Percentiles rank a stretch among this genome's conserved stretches.
Conservation (phyloP, 2,329 filamentous ascomycete species). For the Spiromastix sp. region DNA sequence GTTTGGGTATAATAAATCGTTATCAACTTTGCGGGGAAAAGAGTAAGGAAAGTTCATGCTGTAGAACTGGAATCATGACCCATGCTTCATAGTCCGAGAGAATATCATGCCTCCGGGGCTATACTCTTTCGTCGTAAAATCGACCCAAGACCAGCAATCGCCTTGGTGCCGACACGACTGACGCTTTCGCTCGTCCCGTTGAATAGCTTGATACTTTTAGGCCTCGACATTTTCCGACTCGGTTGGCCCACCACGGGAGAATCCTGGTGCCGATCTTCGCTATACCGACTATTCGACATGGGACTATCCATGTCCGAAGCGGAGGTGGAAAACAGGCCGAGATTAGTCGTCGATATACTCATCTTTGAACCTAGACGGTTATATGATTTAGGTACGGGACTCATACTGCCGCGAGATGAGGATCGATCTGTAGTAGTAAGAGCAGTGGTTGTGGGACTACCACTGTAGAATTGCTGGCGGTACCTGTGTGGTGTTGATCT, state of each 20-base stretch:
- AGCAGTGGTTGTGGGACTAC: too few relatives aligned
- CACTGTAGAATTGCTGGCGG: constrained; percentile 3
- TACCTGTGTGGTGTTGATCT: constrained; percentile 8
- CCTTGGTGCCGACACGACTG: constrained; percentile 10
- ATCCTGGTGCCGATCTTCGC: constrained; percentile 1
- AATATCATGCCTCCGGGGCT: too few relatives aligned
- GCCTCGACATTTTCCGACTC: constrained; percentile 3
- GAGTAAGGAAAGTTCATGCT: too few relatives aligned
- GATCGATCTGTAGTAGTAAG: too few relatives aligned
- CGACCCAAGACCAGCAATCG: constrained; percentile 10
- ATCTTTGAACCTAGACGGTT: neutral
- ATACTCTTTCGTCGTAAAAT: constrained; percentile 8
- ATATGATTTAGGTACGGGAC: neutral
- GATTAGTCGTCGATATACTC: constrained; percentile 7
- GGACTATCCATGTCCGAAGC: neutral
- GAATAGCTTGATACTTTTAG: constrained; percentile 12
- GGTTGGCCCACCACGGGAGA: too few relatives aligned
- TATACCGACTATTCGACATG: neutral
- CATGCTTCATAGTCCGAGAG: too few relatives aligned
- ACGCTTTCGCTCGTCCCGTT: constrained; percentile 10
- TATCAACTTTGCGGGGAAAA: too few relatives aligned
- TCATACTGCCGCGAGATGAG: constrained; percentile 5
- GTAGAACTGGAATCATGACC: too few relatives aligned
- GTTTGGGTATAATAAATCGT: too few relatives aligned
- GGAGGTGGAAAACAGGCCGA: constrained; percentile 1